Percentiles rank a stretch among this genome's conserved stretches.
phyloP scores from a whole-genome alignment of 148 eudicot species.

The Silene uniflora region DNA sequence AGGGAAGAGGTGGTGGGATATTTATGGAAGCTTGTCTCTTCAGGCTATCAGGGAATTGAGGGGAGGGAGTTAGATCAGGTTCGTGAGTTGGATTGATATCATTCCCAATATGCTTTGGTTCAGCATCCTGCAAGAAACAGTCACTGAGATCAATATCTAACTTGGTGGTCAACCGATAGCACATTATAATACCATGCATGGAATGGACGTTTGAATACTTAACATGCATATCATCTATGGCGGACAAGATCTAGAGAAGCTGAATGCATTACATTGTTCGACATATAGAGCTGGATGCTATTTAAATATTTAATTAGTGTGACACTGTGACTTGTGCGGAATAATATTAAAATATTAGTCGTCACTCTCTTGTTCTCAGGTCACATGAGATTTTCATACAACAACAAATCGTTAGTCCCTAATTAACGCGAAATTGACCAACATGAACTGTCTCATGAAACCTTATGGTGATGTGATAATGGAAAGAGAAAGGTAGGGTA shows the following conservation, averaged over 20 bases:
- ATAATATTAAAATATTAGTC: neutral
- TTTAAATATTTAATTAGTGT: no score
- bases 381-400: neutral
- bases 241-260: neutral
- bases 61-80: constrained; percentile 40
- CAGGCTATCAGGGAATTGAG: constrained; percentile 37
- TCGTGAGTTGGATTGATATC: constrained; percentile 33
- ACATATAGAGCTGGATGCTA: neutral
- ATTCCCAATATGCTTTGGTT: constrained; percentile 39
- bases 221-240: neutral
- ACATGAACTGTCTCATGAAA: no score
- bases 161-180: neutral
- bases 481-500: neutral
- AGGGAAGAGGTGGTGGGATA: constrained; percentile 40
- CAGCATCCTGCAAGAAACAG: constrained; percentile 43
- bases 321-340: neutral
- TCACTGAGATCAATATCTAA: neutral
- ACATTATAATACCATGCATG: neutral
- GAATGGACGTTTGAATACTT: neutral
- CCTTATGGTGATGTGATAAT: neutral
- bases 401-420: neutral
- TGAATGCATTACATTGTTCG: neutral
- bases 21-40: constrained; percentile 36
- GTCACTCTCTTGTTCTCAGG: neutral
- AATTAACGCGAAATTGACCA: neutral